A percentile compares a stretch with the other conserved stretches of the same genome.
These are phyloP conservation scores for Rhodocollybia butyracea DNA, from an alignment of 768 basidiomycete species.

Conservation along the genomic window DNA sequence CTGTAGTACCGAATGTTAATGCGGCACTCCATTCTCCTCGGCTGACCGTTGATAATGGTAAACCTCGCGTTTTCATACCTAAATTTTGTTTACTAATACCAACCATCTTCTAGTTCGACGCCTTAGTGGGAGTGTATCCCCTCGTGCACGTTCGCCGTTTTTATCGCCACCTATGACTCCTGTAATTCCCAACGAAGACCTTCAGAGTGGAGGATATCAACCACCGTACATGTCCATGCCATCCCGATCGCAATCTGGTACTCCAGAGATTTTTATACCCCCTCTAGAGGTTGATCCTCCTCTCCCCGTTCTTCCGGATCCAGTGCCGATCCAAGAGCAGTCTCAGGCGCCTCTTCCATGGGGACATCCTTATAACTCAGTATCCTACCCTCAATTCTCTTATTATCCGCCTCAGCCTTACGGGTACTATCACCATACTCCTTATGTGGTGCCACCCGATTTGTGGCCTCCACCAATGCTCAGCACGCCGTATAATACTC, in stretches of 20 bases:
- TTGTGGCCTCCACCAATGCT: not conserved
- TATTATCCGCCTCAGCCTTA: slow-evolving; percentile 5
- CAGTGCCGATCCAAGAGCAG: not conserved
- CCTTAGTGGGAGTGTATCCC: not conserved
- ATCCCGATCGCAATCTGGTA: not conserved
- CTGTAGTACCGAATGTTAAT: not conserved
- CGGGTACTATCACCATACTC: not conserved
- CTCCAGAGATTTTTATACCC: slow-evolving; percentile 6
- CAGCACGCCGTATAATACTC: not conserved
- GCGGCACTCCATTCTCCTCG: not conserved
- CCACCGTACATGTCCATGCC: not conserved
- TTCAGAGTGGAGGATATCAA: not conserved
- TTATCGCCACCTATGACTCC: not conserved
- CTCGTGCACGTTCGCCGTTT: not conserved
- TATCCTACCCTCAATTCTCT: not conserved
- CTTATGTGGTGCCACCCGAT: not conserved
- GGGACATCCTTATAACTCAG: not conserved
- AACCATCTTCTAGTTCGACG: not conserved
- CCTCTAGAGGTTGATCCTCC: not conserved
- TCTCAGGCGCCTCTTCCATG: not conserved
- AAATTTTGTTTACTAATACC: not conserved
- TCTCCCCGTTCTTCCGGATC: not conserved
- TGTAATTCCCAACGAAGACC: not conserved
- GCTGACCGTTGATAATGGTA: not conserved
- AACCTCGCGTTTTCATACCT: not conserved